Base-by-base conservation (phyloP, 768 basidiomycete genomes). In the Rhizopogon vesiculosus region DNA sequence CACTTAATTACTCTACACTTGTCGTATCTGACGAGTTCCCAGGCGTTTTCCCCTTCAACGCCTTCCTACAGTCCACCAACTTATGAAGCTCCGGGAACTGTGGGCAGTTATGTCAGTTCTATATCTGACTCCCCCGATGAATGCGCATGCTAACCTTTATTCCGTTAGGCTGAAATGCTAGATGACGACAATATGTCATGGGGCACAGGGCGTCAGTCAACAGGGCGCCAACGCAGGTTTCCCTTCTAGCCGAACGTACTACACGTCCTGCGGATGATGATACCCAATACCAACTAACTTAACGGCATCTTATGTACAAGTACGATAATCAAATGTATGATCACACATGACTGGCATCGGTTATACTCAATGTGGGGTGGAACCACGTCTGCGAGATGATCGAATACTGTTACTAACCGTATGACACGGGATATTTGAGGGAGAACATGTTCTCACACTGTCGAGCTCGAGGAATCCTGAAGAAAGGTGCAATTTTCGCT, bases 131-230 rank as follows among this genome's bases (percentile, higher is more conserved):
- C 7, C 12, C 3, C 12, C 3, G 9, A 38, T 9, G 18, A 18
- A 8, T 9, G 19, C 42, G 28, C 44, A 45, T 19, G 18, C 40
- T 2, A 46, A 35, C 6, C 5, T 22, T 18, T 15, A 43, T 45
- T 48, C 40, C 15, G 4, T 1, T 56, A 66, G 65, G 65, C 65
- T 3, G 60, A 66, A 43, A 62, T 68, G 67, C 64, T 66, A 6
- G 65, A 66, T 5, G 65, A 66, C 2, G 65, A 66, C 42, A 66
- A 66, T 40, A 68, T 68, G 65, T 64, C 65, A 22, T 66, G 65
- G 65, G 58, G 56, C 9, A 28, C 53, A 16, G 25, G 25, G 25
- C 9, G 48, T 5, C 29, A 41, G 38, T 51, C 55, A 43, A 53
- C 55, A 43, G 61, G 42, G 5, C 53, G 51, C 43, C 56, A 19